Base-by-base conservation (phyloP, 257 asterid species). In the Asclepias syriaca region DNA sequence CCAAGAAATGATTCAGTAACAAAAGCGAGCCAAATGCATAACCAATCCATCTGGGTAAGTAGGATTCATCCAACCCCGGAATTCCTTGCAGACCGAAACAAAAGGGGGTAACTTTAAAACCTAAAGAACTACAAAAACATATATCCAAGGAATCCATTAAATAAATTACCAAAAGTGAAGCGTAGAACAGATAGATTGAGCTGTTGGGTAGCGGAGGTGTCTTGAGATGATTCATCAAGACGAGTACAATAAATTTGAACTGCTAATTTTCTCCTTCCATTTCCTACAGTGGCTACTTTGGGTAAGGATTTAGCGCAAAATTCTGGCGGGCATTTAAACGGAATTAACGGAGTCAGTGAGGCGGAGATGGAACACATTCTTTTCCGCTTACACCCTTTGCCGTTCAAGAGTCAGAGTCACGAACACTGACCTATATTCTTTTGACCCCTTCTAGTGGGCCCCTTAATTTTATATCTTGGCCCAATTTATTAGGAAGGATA, bases 31-130 rank as follows among this genome's bases (percentile, higher is more conserved):
- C 98, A 80, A 91, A 91, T 74, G 87, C 84, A 78, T 85, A 94
- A 72, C 98, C 99, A 68, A 95, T 87, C 86, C 87, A 95, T 86
- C 97, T 87, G 76, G 99, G 97, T 78, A 94, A 85, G 84, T 91
- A 94, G 13, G 97, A 91, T 81, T 91, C 99, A 71, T 90, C 98
- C 75, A 91, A 78, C 48, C 99, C 99, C 77, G 92, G 93, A 72
- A 91, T 91, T 71, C 99, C 95, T 91, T 69, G 40, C 14, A 48
- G 7, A 21, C 7, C 7, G 16, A 22, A 40, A n/a, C 3, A 2
- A 32, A 9, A 34, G 32, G 0, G 27, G 12, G 40, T 15, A 40
- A 32, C 27, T 22, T 8, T n/a, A 70, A 68, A 68, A 8, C 27
- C 73, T 57, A 16, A 51, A 56, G n/a, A 37, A 59, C 40, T 34